Evolutionary conservation across 2,329 filamentous ascomycete genomes (phyloP), one percentile per base, ranked within the genome.

Genomic region (Aspergillus calidoustus): DNA sequence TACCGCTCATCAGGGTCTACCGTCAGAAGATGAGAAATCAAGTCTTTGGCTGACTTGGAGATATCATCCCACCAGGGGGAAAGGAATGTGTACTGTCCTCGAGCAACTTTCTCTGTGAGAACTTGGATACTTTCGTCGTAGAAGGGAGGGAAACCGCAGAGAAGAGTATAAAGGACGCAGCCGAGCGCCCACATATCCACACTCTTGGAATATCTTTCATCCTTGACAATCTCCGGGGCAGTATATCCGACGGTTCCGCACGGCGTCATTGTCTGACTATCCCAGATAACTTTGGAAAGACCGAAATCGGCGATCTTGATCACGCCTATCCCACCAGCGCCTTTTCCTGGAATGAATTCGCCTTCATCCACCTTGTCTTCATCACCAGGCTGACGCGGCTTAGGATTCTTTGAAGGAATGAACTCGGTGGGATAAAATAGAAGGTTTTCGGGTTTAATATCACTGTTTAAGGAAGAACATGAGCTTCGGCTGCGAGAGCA

Each of bases 31-130:
- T 99, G 95, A 4, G 91, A 92, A 61, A 99, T 94, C 9, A 99
- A 83, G 71, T 99, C 94, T 76, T 98, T 92, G 0, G 95, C 95
- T 3, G 92, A 89, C 76, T 95, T 93, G 63, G 94, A 97, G 64
- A 99, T 98, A 61, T 97, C 93, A 69, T 99, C 95, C 95, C 95
- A 99, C 95, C 95, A 99, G 0, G 95, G 95, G 3, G 94, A 98
- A 48, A 99, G 81, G 82, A 99, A 99, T 0, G 95, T 98, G 76
- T 95, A 99, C 80, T 98, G 93, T 53, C 95, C 95, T 72, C 91
- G 90, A 31, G 95, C 95, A 19, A 99, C 95, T 83, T 99, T 99
- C 75, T 99, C 94, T 1, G 95, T 98, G 63, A 99, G 86, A 0
- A 96, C 90, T 73, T 97, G 93, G 68, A 99, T 98, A 72, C 92